A percentile compares a stretch with the other conserved stretches of the same genome.
Conservation (phyloP, 2,329 filamentous ascomycete genomes). For the Beauveria asiatica region DNA sequence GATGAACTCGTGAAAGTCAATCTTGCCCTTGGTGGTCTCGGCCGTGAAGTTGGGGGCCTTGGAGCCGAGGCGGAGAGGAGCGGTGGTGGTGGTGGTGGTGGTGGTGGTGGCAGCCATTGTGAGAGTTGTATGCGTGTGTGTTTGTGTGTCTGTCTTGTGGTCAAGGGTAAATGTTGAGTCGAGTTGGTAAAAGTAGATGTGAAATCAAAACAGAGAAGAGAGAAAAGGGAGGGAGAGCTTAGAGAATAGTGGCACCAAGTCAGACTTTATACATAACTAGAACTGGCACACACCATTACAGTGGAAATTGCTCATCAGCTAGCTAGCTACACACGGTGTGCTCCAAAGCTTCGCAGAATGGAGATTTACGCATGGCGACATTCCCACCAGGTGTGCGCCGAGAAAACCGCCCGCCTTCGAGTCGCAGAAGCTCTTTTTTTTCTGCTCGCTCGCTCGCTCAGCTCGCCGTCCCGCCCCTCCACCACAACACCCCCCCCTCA, state of each 20-base stretch:
- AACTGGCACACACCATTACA: not conserved
- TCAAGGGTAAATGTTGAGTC: not conserved
- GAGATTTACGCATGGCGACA: conserved; percentile 2
- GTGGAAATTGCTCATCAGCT: conserved; percentile 5
- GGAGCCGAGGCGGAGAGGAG: conserved; percentile 52
- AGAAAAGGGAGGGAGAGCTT: not conserved
- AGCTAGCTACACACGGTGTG: not conserved
- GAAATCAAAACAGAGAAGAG: not conserved
- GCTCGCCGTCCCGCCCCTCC: not conserved
- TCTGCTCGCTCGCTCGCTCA: too few species aligned
- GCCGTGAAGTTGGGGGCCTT: conserved; percentile 75
- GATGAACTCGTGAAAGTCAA: conserved; percentile 77
- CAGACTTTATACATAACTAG: not conserved
- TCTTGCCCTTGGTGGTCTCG: conserved; percentile 67
- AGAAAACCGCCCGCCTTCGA: not conserved
- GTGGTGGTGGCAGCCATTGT: conserved; percentile 23
- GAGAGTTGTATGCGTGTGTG: too few species aligned
- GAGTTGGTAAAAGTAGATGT: not conserved
- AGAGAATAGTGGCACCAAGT: not conserved
- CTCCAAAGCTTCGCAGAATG: not conserved
- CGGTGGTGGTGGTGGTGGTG: conserved; percentile 21
- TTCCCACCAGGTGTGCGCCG: not conserved
- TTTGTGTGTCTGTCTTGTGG: conserved; percentile 2
- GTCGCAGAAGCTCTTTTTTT: not conserved
- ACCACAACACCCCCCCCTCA: conserved; percentile 4